These are phyloP conservation scores for Puccinia brachypodii DNA, from an alignment of 1,284 basidiomycete genomes.

Conservation along the genomic window DNA sequence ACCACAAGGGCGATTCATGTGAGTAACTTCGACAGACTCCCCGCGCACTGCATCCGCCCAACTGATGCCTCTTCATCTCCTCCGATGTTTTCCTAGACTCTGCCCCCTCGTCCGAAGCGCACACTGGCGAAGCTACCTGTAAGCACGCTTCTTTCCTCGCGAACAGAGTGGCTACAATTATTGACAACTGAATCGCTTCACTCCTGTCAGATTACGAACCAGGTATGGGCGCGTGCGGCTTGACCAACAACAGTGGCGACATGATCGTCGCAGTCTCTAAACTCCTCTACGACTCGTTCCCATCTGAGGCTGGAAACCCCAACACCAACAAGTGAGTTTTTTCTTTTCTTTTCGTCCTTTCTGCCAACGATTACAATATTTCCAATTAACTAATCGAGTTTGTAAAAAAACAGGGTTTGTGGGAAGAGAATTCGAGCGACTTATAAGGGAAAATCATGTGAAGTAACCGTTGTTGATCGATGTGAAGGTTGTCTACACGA, in stretches of 20 bases:
- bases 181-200: neutral
- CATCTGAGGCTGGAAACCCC: slow-evolving; percentile 61
- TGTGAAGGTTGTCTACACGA: slow-evolving; percentile 63
- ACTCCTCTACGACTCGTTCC: slow-evolving; percentile 65
- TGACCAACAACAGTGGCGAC: slow-evolving; percentile 63
- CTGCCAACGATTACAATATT: neutral
- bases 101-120: neutral
- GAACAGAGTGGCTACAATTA: neutral
- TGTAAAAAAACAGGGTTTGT: slow-evolving; percentile 18
- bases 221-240: slow-evolving; percentile 71
- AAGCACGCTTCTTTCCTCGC: neutral
- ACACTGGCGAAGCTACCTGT: slow-evolving; percentile 46
- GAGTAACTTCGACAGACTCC: neutral
- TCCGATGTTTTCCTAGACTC: neutral
- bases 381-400: neutral
- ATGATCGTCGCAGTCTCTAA: slow-evolving; percentile 67
- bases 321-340: slow-evolving; percentile 63
- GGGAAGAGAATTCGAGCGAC: slow-evolving; percentile 26
- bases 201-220: slow-evolving; percentile 58
- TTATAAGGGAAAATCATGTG: slow-evolving; percentile 60
- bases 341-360: neutral
- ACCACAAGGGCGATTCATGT: slow-evolving; percentile 2
- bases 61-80: neutral
- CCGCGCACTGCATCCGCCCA: neutral
- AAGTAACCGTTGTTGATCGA: slow-evolving; percentile 65